A percentile compares a stretch with the other conserved stretches of the same genome.
Evolutionary conservation across 2,329 filamentous ascomycete genomes (phyloP).

Genomic region (Monosporascus ibericus): DNA sequence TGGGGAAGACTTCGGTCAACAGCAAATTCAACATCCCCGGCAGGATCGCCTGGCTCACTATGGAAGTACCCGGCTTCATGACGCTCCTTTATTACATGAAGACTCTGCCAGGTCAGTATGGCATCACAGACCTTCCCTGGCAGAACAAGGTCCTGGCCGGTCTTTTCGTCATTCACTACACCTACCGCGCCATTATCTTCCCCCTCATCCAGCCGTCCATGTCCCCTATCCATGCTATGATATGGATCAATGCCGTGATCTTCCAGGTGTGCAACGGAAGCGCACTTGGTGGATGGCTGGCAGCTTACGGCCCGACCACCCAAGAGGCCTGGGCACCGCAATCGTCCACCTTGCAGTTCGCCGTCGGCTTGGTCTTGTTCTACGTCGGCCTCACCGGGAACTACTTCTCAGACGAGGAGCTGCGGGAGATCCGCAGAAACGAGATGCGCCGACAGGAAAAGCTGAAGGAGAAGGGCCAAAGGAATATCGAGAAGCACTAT

Average conservation of each 20-base stretch:
- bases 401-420: slow-evolving; percentile 82
- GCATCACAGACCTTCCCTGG: slow-evolving; percentile 59
- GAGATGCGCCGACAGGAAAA: slow-evolving; percentile 55
- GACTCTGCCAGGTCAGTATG: slow-evolving; percentile 54
- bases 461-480: slow-evolving; percentile 27
- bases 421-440: slow-evolving; percentile 76
- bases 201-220: slow-evolving; percentile 86
- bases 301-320: slow-evolving; percentile 68
- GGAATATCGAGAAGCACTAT: slow-evolving; percentile 72
- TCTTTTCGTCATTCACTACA: slow-evolving; percentile 76
- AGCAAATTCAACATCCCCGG: slow-evolving; percentile 83
- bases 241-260: slow-evolving; percentile 56
- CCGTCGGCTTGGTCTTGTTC: slow-evolving; percentile 67
- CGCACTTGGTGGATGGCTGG: slow-evolving; percentile 73
- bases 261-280: slow-evolving; percentile 82
- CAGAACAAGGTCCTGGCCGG: slow-evolving; percentile 71
- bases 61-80: slow-evolving; percentile 77
- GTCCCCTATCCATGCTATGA: slow-evolving; percentile 72
- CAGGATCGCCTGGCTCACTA: slow-evolving; percentile 77
- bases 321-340: slow-evolving; percentile 41
- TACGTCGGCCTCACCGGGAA: slow-evolving; percentile 71
- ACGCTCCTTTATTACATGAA: slow-evolving; percentile 75
- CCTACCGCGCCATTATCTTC: slow-evolving; percentile 79
- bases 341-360: slow-evolving; percentile 39
- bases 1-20: slow-evolving; percentile 80